phyloP scores from a whole-genome alignment of 495 filamentous ascomycete genomes.

The Trichocladium uniseriatum region DNA sequence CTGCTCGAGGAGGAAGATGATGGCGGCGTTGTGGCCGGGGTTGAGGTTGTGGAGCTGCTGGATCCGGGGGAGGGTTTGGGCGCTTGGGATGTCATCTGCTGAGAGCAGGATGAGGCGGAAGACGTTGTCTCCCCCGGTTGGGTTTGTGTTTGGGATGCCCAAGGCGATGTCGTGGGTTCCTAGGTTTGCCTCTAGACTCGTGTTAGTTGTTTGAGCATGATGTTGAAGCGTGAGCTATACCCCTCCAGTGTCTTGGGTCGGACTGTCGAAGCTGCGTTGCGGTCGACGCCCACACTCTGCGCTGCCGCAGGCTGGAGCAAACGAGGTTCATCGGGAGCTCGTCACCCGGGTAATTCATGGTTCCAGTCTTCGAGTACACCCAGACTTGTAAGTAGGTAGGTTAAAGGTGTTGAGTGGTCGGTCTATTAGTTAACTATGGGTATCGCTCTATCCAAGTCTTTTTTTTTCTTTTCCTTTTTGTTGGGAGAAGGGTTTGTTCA shows the following conservation, averaged over 20 bases:
- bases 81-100: constrained; percentile 31
- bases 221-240: constrained; percentile 22
- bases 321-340: constrained; percentile 30
- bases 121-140: constrained; percentile 6
- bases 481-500: background rate
- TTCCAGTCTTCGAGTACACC: too few relatives aligned
- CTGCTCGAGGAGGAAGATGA: constrained; percentile 4
- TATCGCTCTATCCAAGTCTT: constrained; percentile 1
- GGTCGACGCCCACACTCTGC: constrained; percentile 41
- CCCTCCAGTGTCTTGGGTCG: constrained; percentile 36
- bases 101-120: constrained; percentile 49
- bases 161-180: constrained; percentile 48
- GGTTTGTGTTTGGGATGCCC: constrained; percentile 18
- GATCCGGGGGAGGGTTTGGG: constrained; percentile 32
- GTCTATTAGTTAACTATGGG: background rate
- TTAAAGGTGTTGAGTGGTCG: background rate
- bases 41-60: constrained; percentile 33
- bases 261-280: constrained; percentile 35
- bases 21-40: background rate
- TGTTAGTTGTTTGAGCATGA: background rate
- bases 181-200: constrained; percentile 37
- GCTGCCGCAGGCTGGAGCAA: constrained; percentile 46
- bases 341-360: background rate
- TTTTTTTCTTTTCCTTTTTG: background rate
- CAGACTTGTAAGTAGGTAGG: too few relatives aligned